These are phyloP conservation scores for Pichia insulana DNA, from an alignment of 805 yeast genomes.

Conservation along the genomic window DNA sequence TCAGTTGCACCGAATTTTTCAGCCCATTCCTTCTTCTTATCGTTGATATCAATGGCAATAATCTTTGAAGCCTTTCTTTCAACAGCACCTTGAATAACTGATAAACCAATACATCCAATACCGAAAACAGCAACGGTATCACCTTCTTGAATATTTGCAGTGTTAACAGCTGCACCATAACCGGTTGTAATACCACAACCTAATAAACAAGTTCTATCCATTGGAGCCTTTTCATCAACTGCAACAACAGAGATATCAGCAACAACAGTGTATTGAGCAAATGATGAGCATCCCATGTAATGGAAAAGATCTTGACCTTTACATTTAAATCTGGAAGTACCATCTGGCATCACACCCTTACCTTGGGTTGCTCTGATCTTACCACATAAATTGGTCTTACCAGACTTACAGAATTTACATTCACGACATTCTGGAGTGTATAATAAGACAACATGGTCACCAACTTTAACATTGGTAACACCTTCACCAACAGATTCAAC, in stretches of 20 bases:
- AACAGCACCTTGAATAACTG: constrained; percentile 92
- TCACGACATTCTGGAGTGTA: constrained; percentile 96
- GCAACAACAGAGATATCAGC: constrained; percentile 96
- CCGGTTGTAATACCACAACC: constrained; percentile 99
- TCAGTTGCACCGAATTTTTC: constrained; percentile 89
- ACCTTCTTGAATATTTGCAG: constrained; percentile 84
- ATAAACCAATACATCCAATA: constrained; percentile 94
- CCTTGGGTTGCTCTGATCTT: constrained; percentile 97
- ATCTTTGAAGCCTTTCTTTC: constrained; percentile 73
- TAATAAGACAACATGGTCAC: constrained; percentile 88
- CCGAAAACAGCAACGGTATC: constrained; percentile 96
- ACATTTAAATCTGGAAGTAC: constrained; percentile 82
- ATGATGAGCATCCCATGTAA: constrained; percentile 97
- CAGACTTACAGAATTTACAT: constrained; percentile 90
- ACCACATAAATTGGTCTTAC: constrained; percentile 95
- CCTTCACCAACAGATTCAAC: constrained; percentile 95
- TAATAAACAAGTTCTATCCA: constrained; percentile 81
- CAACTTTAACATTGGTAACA: constrained; percentile 80
- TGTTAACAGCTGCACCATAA: constrained; percentile 92
- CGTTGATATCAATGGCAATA: constrained; percentile 82
- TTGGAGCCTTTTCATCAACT: constrained; percentile 73
- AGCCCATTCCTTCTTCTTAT: constrained; percentile 80
- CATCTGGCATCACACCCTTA: constrained; percentile 98
- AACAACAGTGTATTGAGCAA: constrained; percentile 94
- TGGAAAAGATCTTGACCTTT: constrained; percentile 81